These are phyloP conservation scores for Podaxis mareebaensis DNA, from an alignment of 768 basidiomycete genomes.

Conservation along the genomic window DNA sequence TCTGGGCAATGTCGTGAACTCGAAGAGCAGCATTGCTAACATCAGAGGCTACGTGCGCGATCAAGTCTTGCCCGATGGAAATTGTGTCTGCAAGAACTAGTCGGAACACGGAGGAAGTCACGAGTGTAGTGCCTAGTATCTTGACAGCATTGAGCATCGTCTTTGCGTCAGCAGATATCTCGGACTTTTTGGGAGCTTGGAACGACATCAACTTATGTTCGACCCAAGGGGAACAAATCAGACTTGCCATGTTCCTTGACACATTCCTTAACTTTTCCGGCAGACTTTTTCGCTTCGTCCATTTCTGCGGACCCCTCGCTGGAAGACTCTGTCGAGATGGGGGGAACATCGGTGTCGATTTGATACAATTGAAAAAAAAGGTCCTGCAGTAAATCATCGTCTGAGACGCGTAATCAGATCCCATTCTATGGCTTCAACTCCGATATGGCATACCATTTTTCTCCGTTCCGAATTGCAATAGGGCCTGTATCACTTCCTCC, in stretches of 20 bases:
- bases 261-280: conserved; percentile 11
- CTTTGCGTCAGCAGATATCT: conserved; percentile 30
- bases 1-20: conserved; percentile 33
- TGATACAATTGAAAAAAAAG: conserved; percentile 30
- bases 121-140: conserved; percentile 26
- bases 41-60: conserved; percentile 34
- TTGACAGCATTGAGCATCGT: conserved; percentile 29
- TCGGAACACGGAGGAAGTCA: conserved; percentile 38
- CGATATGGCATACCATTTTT: conserved; percentile 35
- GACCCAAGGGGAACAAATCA: neutral
- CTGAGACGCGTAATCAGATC: conserved; percentile 20
- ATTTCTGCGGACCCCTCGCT: conserved; percentile 20
- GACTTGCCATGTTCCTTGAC: conserved; percentile 18
- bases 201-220: conserved; percentile 16
- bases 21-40: conserved; percentile 29
- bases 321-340: conserved; percentile 21
- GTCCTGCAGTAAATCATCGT: conserved; percentile 40
- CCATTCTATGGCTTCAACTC: neutral
- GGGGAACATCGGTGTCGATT: conserved; percentile 21
- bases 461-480: conserved; percentile 35
- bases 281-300: conserved; percentile 17
- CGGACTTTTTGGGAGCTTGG: conserved; percentile 20
- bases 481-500: conserved; percentile 31
- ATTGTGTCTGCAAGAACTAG: conserved; percentile 34
- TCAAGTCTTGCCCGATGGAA: conserved; percentile 29